Conservation (phyloP, 169 alveolate genomes). For the Amoebophrya sp. region DNA sequence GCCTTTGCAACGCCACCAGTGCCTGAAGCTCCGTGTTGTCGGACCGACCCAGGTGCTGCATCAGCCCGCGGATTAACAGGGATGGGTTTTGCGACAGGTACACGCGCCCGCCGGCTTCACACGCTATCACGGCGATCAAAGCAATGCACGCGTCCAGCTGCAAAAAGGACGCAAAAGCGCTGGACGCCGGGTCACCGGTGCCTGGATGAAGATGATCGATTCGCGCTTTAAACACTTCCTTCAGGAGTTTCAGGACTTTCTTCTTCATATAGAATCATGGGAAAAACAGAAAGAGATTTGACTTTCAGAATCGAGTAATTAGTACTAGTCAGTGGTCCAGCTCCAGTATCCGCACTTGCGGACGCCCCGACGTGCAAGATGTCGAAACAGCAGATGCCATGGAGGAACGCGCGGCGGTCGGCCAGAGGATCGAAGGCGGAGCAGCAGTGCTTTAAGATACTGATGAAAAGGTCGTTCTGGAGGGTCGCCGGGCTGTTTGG, state of each 20-base stretch:
- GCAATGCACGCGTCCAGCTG: neutral
- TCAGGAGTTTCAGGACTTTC: too few relatives aligned
- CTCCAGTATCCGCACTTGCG: neutral
- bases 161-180: neutral
- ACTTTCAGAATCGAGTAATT: too few relatives aligned
- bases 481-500: neutral
- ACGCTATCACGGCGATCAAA: neutral
- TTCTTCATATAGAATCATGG: too few relatives aligned
- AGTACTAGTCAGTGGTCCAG: too few relatives aligned
- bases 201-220: too few relatives aligned
- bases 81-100: neutral
- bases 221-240: too few relatives aligned
- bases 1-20: neutral
- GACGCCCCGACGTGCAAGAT: neutral
- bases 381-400: conserved; percentile 10
- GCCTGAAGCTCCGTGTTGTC: neutral
- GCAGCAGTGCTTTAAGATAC: neutral
- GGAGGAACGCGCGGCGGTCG: neutral
- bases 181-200: too few relatives aligned
- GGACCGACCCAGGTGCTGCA: conserved; percentile 15
- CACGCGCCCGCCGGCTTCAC: neutral
- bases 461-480: neutral
- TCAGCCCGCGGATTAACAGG: neutral
- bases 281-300: too few relatives aligned
- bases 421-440: conserved; percentile 10